A percentile compares a stretch with the other conserved stretches of the same genome.
These are phyloP conservation scores for Erysimum cheiri DNA, from an alignment of 441 rosid species.

Conservation along the genomic window DNA sequence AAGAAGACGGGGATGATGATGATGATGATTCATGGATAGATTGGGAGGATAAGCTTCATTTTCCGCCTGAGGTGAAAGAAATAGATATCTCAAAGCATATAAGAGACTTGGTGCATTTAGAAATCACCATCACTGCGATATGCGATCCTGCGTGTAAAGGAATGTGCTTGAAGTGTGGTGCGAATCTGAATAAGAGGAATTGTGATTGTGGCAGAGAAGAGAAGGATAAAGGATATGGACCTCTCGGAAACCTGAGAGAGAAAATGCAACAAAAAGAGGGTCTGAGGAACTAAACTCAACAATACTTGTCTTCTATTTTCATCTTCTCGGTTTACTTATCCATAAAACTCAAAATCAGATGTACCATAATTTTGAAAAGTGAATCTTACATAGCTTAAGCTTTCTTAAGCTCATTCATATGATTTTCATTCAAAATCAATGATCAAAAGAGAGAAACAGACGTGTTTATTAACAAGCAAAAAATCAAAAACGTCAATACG, in stretches of 20 bases:
- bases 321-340: neutral
- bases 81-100: conserved; percentile 83
- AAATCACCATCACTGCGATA: conserved; percentile 67
- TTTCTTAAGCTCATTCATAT: conserved; percentile 24
- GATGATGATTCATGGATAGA: conserved; percentile 65
- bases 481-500: neutral
- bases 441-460: neutral
- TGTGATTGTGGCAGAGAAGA: conserved; percentile 65
- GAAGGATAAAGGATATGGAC: conserved; percentile 60
- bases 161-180: conserved; percentile 75
- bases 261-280: conserved; percentile 59
- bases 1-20: conserved; percentile 57
- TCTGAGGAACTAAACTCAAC: conserved; percentile 27
- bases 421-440: neutral
- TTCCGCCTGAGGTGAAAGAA: conserved; percentile 68
- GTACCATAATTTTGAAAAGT: conserved; percentile 16
- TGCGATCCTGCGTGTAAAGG: conserved; percentile 83
- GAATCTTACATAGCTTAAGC: conserved; percentile 7
- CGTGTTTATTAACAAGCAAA: neutral
- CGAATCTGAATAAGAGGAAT: conserved; percentile 64
- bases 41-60: conserved; percentile 81
- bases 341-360: conserved; percentile 3
- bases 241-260: conserved; percentile 66
- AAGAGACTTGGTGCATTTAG: conserved; percentile 81
- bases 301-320: neutral